phyloP scores from a whole-genome alignment of 2,329 filamentous ascomycete species.

The Ascochyta pisi region DNA sequence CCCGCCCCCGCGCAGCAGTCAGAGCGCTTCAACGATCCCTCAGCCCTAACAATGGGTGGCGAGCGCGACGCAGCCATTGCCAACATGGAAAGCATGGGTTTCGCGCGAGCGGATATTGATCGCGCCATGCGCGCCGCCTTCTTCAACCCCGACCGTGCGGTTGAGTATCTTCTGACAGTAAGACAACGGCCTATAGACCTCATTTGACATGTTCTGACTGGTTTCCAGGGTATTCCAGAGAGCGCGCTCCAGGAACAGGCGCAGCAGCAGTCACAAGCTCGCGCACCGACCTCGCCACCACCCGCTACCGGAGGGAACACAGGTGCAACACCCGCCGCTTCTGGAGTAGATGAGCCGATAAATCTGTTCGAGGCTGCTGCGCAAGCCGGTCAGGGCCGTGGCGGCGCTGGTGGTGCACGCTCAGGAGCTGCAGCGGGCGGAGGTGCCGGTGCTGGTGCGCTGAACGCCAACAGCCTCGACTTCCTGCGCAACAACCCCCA shows the following conservation, averaged over 20 bases:
- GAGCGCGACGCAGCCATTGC: conserved; percentile 82
- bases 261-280: conserved; percentile 53
- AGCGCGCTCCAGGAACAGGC: conserved; percentile 73
- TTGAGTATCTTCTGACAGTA: conserved; percentile 92
- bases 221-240: conserved; percentile 82
- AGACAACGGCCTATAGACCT: conserved; percentile 45
- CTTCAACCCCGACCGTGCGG: conserved; percentile 95
- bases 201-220: conserved; percentile 29
- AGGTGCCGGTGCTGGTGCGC: conserved; percentile 55
- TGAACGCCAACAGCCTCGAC: conserved; percentile 79
- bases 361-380: conserved; percentile 95
- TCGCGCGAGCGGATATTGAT: conserved; percentile 85
- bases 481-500: conserved; percentile 95
- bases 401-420: conserved; percentile 51
- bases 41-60: conserved; percentile 83
- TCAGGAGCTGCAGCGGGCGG: conserved; percentile 56
- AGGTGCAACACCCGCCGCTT: conserved; percentile 37
- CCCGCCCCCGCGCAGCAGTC: conserved; percentile 56
- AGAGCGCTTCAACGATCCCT: conserved; percentile 71
- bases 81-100: conserved; percentile 98
- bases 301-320: conserved; percentile 57
- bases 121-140: conserved; percentile 94
- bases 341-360: conserved; percentile 69
- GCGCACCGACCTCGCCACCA: conserved; percentile 50
- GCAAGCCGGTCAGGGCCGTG: conserved; percentile 67